These are phyloP conservation scores for Schizothecium vesticola DNA, from an alignment of 495 filamentous ascomycete genomes.

Conservation along the genomic window DNA sequence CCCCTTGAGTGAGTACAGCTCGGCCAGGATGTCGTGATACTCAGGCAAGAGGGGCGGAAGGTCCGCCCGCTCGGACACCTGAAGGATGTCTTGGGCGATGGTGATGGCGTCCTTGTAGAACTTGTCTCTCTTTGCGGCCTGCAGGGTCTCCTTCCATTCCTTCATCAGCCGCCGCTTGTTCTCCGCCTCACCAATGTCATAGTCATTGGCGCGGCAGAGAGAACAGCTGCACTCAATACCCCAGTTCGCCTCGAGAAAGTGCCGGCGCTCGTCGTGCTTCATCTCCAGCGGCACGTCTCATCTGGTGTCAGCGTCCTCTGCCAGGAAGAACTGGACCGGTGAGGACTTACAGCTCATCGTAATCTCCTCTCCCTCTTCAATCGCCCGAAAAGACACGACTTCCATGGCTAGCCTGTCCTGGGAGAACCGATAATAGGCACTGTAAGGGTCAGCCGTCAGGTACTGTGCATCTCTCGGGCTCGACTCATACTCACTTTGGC, in stretches of 20 bases:
- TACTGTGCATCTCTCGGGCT: not conserved
- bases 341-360: constrained; percentile 36
- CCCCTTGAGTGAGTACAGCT: constrained; percentile 29
- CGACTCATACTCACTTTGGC: constrained; percentile 34
- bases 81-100: constrained; percentile 28
- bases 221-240: constrained; percentile 38
- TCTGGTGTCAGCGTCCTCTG: not conserved
- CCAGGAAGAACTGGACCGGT: not conserved
- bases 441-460: constrained; percentile 15
- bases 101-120: constrained; percentile 34
- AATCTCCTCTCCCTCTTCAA: constrained; percentile 39
- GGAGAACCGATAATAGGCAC: constrained; percentile 36
- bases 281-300: constrained; percentile 32
- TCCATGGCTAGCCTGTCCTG: constrained; percentile 30
- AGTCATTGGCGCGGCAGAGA: constrained; percentile 31
- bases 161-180: constrained; percentile 28
- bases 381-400: constrained; percentile 33
- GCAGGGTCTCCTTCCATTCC: constrained; percentile 26
- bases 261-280: constrained; percentile 19
- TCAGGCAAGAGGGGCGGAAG: constrained; percentile 30
- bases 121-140: constrained; percentile 25
- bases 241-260: constrained; percentile 31
- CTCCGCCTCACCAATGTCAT: constrained; percentile 33
- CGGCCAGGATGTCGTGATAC: constrained; percentile 34
- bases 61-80: constrained; percentile 30